Evolutionary conservation across 208 protist species (phyloP).

Genomic region (Leishmania gerbilli): DNA sequence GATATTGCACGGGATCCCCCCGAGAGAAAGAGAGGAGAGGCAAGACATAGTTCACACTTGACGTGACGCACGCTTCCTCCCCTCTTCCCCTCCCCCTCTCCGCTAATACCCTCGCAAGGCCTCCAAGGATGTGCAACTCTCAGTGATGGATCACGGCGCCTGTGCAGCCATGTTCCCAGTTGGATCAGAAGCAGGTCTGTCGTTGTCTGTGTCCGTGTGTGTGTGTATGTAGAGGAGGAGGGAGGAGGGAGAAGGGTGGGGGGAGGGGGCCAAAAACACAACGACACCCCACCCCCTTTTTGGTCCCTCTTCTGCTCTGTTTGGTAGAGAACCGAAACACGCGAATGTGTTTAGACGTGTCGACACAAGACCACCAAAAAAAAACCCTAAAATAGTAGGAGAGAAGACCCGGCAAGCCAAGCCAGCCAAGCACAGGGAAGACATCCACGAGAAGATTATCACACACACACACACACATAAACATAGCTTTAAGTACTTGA

Average conservation of each 20-base stretch:
- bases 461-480: constrained; percentile 1
- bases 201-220: not conserved
- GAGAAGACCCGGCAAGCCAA: not conserved
- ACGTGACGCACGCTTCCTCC: not conserved
- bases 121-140: not conserved
- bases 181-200: not conserved
- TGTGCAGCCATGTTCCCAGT: not conserved
- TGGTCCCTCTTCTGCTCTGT: not conserved
- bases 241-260: too few species aligned
- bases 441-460: not conserved
- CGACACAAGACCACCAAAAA: not conserved
- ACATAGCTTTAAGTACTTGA: not conserved
- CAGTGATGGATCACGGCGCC: not conserved
- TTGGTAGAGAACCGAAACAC: not conserved
- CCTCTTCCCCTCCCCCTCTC: not conserved
- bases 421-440: not conserved
- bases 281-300: not conserved
- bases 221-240: not conserved
- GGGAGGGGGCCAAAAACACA: not conserved
- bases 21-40: constrained; percentile 14
- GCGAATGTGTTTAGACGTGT: not conserved
- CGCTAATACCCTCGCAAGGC: not conserved
- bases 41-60: not conserved
- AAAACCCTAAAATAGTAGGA: not conserved
- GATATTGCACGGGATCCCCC: not conserved